Evolutionary conservation across 148 eudicot species (phyloP).

Genomic region (Chenopodium suecicum): DNA sequence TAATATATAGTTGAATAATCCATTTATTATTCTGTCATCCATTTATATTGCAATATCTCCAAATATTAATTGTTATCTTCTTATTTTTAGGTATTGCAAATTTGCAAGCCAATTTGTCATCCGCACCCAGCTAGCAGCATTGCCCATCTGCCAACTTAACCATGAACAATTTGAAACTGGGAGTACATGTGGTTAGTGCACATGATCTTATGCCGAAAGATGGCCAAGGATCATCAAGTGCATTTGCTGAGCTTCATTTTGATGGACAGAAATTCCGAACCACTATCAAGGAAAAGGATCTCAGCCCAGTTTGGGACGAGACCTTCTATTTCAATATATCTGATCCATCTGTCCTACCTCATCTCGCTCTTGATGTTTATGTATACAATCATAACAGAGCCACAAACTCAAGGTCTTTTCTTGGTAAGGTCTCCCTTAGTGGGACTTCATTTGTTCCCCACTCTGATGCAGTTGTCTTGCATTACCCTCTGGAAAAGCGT

Average conservation of each 20-base stretch:
- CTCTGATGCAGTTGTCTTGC: slow-evolving; percentile 78
- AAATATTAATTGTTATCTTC: background rate
- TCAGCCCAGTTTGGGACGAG: slow-evolving; percentile 89
- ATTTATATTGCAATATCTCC: background rate
- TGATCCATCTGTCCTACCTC: slow-evolving; percentile 66
- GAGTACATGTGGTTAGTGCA: slow-evolving; percentile 82
- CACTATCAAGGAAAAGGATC: slow-evolving; percentile 86
- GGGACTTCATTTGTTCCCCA: slow-evolving; percentile 90
- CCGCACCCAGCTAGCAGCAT: background rate
- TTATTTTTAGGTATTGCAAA: slow-evolving; percentile 29
- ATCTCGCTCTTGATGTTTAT: slow-evolving; percentile 63
- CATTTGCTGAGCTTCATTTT: slow-evolving; percentile 81
- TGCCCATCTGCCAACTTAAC: slow-evolving; percentile 4
- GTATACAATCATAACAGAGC: slow-evolving; percentile 54
- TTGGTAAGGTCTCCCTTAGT: slow-evolving; percentile 72
- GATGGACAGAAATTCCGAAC: slow-evolving; percentile 79
- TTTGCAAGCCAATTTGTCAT: background rate
- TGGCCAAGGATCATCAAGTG: slow-evolving; percentile 85
- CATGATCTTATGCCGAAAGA: slow-evolving; percentile 91
- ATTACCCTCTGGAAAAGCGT: slow-evolving; percentile 85
- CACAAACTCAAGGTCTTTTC: slow-evolving; percentile 56
- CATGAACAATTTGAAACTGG: slow-evolving; percentile 69
- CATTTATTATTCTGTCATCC: background rate
- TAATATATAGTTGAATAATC: background rate
- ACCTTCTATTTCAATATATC: slow-evolving; percentile 94